These are phyloP conservation scores for Stipa capillata DNA, from an alignment of 176 grass and related monocot genomes.

Conservation along the genomic window DNA sequence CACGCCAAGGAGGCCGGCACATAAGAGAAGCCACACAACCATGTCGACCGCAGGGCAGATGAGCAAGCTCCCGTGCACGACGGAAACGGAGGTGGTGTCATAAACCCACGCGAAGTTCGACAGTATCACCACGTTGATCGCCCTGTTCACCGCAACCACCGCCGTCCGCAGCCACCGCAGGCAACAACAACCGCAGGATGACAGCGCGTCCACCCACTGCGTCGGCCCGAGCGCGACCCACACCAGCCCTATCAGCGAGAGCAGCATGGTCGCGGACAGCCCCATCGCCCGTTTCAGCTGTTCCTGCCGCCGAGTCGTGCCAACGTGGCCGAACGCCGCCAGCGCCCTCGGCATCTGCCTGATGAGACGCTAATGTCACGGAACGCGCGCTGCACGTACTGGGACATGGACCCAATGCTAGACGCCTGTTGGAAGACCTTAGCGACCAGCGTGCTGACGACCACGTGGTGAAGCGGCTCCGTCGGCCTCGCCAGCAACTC, in stretches of 20 bases:
- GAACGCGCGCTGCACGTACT: constrained; percentile 18
- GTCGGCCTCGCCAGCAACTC: constrained; percentile 22
- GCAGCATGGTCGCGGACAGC: constrained; percentile 28
- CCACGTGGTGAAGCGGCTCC: constrained; percentile 22
- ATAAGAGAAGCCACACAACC: not conserved
- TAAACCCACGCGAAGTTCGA: constrained; percentile 14
- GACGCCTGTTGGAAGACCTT: constrained; percentile 45
- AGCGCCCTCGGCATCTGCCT: not conserved
- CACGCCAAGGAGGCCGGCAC: not conserved
- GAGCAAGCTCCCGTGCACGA: constrained; percentile 4
- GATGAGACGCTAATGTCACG: not conserved
- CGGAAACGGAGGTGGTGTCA: not conserved
- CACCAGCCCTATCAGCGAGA: constrained; percentile 24
- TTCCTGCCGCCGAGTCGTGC: constrained; percentile 7
- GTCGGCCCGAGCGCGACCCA: constrained; percentile 35
- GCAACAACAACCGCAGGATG: not conserved
- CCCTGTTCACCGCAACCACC: not conserved
- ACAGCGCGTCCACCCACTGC: constrained; percentile 10
- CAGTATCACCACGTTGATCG: not conserved
- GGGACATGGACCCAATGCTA: constrained; percentile 1
- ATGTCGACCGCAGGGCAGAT: not conserved
- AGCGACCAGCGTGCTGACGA: constrained; percentile 24
- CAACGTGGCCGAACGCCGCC: constrained; percentile 1
- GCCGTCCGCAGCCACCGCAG: not conserved
- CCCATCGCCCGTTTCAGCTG: constrained; percentile 28